Evolutionary conservation across 2,329 filamentous ascomycete genomes (phyloP).

Genomic region (Emergomyces pasteurianus): DNA sequence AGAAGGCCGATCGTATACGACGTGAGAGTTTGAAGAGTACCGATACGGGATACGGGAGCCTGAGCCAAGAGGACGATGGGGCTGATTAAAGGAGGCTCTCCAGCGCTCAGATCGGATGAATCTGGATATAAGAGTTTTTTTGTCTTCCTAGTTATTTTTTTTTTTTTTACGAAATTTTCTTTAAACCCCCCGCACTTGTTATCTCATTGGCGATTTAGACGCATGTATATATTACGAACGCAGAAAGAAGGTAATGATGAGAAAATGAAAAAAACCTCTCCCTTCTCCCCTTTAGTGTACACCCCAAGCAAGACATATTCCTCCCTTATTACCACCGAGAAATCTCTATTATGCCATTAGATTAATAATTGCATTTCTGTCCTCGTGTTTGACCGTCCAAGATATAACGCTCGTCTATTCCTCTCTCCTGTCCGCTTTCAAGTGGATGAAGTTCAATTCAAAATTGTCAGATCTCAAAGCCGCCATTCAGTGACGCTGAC

Average conservation of each 20-base stretch:
- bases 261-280: neutral
- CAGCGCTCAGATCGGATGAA: neutral
- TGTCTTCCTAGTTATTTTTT: neutral
- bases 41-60: constrained; percentile 30
- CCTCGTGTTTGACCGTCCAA: neutral
- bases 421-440: neutral
- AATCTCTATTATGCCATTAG: neutral
- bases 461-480: too few species aligned
- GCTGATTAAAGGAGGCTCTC: neutral
- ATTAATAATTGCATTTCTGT: neutral
- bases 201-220: constrained; percentile 4
- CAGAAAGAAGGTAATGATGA: neutral
- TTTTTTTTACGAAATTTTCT: neutral
- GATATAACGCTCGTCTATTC: neutral
- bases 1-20: neutral
- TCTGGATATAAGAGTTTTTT: neutral
- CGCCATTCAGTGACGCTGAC: too few species aligned
- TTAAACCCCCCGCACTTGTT: too few species aligned
- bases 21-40: constrained; percentile 23
- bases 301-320: neutral
- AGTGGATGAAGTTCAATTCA: too few species aligned
- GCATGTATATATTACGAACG: neutral
- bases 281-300: neutral
- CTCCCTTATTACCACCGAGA: neutral
- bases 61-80: constrained; percentile 7